phyloP scores from a whole-genome alignment of 2,329 filamentous ascomycete genomes.

The Ambrosiella xylebori region DNA sequence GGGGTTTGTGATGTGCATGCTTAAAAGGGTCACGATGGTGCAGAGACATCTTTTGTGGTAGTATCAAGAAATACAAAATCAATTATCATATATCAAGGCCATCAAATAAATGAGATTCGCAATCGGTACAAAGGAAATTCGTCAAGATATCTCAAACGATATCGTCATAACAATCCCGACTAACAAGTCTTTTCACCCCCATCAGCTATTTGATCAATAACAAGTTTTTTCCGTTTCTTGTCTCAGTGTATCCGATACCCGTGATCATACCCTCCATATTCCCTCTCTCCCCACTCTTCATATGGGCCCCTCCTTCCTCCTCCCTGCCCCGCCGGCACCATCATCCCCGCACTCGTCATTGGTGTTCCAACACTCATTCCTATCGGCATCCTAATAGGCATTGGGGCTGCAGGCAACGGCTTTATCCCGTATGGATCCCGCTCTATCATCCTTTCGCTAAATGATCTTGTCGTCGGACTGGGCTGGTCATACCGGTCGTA shows the following conservation, averaged over 20 bases:
- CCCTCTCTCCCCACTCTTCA: neutral
- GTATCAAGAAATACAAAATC: neutral
- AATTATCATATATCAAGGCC: neutral
- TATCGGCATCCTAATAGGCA: neutral
- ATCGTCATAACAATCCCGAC: neutral
- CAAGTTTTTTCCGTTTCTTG: neutral
- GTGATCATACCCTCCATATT: neutral
- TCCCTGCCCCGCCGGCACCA: neutral
- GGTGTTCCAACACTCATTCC: neutral
- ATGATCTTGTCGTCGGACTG: neutral
- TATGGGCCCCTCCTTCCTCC: neutral
- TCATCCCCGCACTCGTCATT: neutral
- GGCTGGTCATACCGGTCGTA: neutral
- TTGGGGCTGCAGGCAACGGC: conserved; percentile 3
- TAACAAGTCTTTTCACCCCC: neutral
- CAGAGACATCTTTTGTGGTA: no score
- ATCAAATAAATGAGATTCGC: neutral
- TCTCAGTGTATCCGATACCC: neutral
- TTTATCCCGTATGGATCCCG: neutral
- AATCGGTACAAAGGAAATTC: neutral
- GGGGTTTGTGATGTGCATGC: no score
- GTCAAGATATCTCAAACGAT: conserved; percentile 2
- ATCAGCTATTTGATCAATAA: neutral
- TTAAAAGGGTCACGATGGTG: no score
- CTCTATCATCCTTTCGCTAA: conserved; percentile 1